These are phyloP conservation scores for Raffaelea albimanens DNA, from an alignment of 2,329 filamentous ascomycete genomes.

Conservation along the genomic window DNA sequence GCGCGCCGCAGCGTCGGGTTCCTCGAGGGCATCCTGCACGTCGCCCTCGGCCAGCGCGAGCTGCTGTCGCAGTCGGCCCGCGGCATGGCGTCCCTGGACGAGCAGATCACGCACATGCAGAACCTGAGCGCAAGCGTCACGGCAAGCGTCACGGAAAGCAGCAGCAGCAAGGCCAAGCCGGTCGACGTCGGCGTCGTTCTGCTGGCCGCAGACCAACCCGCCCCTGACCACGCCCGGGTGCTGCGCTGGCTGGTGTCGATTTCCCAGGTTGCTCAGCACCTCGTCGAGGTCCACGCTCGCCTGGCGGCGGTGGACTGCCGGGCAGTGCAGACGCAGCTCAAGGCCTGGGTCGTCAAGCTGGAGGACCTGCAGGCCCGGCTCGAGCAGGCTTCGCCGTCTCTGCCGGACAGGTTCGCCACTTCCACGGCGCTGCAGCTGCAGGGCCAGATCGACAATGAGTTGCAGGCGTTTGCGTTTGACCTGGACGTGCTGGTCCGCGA, in stretches of 20 bases:
- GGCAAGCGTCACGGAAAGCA: background rate
- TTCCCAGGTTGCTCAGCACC: constrained; percentile 49
- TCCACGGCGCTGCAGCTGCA: constrained; percentile 24
- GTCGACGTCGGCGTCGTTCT: background rate
- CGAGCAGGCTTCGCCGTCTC: constrained; percentile 30
- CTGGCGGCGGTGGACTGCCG: constrained; percentile 46
- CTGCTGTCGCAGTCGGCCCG: constrained; percentile 26
- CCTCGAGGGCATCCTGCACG: constrained; percentile 73
- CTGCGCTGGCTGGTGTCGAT: constrained; percentile 59
- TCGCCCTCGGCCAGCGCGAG: constrained; percentile 51
- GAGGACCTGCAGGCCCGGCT: constrained; percentile 24
- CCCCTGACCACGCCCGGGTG: constrained; percentile 19
- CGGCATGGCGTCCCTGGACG: constrained; percentile 4
- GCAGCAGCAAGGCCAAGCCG: background rate
- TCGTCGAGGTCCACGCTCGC: constrained; percentile 58
- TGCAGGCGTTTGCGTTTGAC: constrained; percentile 27
- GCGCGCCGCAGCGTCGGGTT: constrained; percentile 70
- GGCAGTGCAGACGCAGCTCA: constrained; percentile 33
- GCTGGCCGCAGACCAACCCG: constrained; percentile 6
- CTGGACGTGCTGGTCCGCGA: constrained; percentile 33
- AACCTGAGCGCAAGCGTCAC: background rate
- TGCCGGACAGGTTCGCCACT: constrained; percentile 44
- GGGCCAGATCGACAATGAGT: constrained; percentile 23
- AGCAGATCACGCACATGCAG: constrained; percentile 8
- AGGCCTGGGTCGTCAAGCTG: constrained; percentile 32